Percentiles rank a stretch among this genome's conserved stretches.
These are phyloP conservation scores for Aspergillus udagawae DNA, from an alignment of 2,329 filamentous ascomycete species.

Conservation along the genomic window DNA sequence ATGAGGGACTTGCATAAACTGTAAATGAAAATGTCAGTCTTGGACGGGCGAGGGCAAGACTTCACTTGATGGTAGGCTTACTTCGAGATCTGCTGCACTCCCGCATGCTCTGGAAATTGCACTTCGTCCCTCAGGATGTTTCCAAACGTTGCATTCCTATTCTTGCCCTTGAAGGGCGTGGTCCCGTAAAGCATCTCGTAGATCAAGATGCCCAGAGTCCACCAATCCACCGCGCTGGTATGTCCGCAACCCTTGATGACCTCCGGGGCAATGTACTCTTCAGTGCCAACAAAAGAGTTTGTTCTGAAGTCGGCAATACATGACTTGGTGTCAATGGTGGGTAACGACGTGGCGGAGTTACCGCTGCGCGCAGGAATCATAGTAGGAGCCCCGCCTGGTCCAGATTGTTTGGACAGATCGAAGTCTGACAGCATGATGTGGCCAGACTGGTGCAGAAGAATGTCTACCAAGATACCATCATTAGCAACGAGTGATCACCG, in stretches of 20 bases:
- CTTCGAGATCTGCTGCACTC: conserved; percentile 84
- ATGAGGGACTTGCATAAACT: conserved; percentile 96
- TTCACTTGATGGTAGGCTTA: conserved; percentile 49
- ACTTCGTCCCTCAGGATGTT: conserved; percentile 96
- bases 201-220: conserved; percentile 93
- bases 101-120: conserved; percentile 85
- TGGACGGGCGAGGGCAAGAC: neutral
- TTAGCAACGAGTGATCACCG: conserved; percentile 7
- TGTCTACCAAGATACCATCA: conserved; percentile 62
- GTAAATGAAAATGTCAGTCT: conserved; percentile 5
- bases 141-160: conserved; percentile 94
- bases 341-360: conserved; percentile 77
- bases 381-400: conserved; percentile 88
- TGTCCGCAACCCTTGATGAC: conserved; percentile 98
- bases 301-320: conserved; percentile 98
- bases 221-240: conserved; percentile 98
- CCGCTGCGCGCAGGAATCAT: conserved; percentile 95
- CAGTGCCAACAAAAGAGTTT: conserved; percentile 96
- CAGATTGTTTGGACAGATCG: conserved; percentile 96
- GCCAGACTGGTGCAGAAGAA: conserved; percentile 95
- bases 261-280: conserved; percentile 98
- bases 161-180: conserved; percentile 99
- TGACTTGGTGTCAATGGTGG: conserved; percentile 97
- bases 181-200: conserved; percentile 99
- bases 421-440: conserved; percentile 99